Base-by-base conservation (phyloP, 2,329 filamentous ascomycete species). In the Xylaria sp. region DNA sequence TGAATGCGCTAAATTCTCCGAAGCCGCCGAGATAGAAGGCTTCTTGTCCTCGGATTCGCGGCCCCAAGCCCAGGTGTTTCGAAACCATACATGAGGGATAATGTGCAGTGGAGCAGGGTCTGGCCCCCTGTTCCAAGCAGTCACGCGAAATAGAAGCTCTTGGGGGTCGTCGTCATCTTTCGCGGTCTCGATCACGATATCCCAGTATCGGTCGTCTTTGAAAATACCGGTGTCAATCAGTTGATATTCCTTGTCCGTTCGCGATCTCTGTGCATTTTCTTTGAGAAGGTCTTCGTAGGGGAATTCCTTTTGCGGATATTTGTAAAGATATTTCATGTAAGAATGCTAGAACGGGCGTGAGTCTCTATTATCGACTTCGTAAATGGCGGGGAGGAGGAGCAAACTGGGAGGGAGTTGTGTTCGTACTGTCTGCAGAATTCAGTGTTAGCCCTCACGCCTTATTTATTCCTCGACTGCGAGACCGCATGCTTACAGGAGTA, bases 261-360 rank as follows among this genome's bases (percentile, higher is more conserved):
- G 91, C 58, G 85, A 84, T 67, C 93, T 87, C 68, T 83, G 86
- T 43, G 88, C 93, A 74, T 97, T 98, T 73, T 96, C 92, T 66
- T 91, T 82, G 67, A 96, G 80, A 47, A 98, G 82, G 67, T 97
- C 88, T 76, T 97, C 85, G 80, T 98, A 98, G 2, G 94, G 95
- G 72, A 98, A 98, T 66, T 89, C 87, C 71, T 85, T 86, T 78
- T 98, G 94, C 0, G 95, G 95, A 71, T 97, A 96, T 78, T 98
- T 98, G 85, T 98, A 98, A 68, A 98, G 88, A 73, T 89, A 96
- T 77, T 98, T 98, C 94, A 98, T 98, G 81, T 98, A 98, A 27
- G 94, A 96, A 78, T 97, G 93, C 91, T 93, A 75, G 62, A 84
- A 67, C 27, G 41, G 15, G 54, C 21, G 54, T 37, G 55, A 40